These are phyloP conservation scores for Candida patagonica DNA, from an alignment of 805 yeast genomes.

Conservation along the genomic window DNA sequence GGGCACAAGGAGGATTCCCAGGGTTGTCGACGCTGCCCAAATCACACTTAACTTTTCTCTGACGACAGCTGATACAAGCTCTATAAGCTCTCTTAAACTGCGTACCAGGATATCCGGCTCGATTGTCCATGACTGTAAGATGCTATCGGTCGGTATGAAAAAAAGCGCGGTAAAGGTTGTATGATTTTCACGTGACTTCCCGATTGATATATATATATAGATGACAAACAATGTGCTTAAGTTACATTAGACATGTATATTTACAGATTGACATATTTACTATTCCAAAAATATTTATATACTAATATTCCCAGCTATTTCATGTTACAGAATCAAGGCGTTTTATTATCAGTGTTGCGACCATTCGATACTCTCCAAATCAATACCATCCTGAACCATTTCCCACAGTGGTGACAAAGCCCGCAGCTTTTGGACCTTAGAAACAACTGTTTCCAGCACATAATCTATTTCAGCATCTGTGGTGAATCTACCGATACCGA, in stretches of 20 bases:
- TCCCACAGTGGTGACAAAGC: slow-evolving; percentile 96
- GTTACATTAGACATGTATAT: no score
- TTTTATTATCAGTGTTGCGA: slow-evolving; percentile 92
- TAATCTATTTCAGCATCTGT: slow-evolving; percentile 94
- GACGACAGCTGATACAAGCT: slow-evolving; percentile 81
- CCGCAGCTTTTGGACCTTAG: slow-evolving; percentile 84
- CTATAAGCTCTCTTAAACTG: slow-evolving; percentile 58
- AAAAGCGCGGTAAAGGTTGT: no score
- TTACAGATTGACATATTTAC: no score
- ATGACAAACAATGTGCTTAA: no score
- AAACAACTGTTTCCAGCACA: slow-evolving; percentile 78
- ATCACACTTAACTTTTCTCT: slow-evolving; percentile 79
- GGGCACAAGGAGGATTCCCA: slow-evolving; percentile 68
- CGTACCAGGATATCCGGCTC: no score
- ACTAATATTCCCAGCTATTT: no score
- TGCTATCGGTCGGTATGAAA: no score
- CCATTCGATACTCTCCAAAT: slow-evolving; percentile 90
- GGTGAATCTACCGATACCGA: slow-evolving; percentile 95
- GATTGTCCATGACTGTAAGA: no score
- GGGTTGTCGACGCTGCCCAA: slow-evolving; percentile 69
- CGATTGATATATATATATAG: no score
- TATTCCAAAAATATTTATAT: no score
- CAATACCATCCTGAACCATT: slow-evolving; percentile 98
- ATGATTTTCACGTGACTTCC: no score
- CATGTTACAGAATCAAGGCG: no score